Conservation (phyloP, 2,329 filamentous ascomycete genomes). For the Lachnellula cervina region DNA sequence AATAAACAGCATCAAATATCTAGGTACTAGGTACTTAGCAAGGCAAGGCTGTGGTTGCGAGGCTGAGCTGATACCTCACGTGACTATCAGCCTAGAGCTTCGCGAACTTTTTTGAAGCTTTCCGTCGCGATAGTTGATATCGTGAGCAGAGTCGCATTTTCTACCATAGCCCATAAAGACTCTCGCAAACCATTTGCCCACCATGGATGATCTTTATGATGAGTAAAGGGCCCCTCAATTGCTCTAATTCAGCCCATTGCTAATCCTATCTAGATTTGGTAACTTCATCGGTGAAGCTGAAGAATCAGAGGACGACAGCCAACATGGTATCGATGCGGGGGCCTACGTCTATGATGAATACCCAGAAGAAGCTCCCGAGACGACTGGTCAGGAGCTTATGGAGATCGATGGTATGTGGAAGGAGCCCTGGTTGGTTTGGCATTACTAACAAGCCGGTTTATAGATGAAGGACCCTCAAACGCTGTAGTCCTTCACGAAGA, state of each 20-base stretch:
- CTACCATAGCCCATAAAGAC: not conserved
- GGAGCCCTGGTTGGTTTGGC: not conserved
- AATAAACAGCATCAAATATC: not conserved
- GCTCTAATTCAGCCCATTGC: slow-evolving; percentile 7
- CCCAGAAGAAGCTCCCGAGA: slow-evolving; percentile 56
- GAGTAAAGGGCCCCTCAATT: slow-evolving; percentile 54
- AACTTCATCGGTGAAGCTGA: slow-evolving; percentile 96
- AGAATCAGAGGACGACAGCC: slow-evolving; percentile 81
- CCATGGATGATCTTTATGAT: slow-evolving; percentile 95
- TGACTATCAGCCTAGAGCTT: slow-evolving; percentile 13
- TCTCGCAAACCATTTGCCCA: slow-evolving; percentile 5
- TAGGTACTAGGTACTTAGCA: not conserved
- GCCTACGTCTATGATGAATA: slow-evolving; percentile 78
- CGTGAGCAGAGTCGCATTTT: slow-evolving; percentile 15
- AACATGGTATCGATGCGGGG: slow-evolving; percentile 66
- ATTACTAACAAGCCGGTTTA: slow-evolving; percentile 25
- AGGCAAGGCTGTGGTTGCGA: slow-evolving; percentile 2
- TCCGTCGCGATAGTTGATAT: slow-evolving; percentile 15
- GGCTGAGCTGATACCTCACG: slow-evolving; percentile 21
- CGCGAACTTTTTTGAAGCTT: slow-evolving; percentile 25
- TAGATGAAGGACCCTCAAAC: slow-evolving; percentile 83
- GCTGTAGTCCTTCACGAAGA: slow-evolving; percentile 98
- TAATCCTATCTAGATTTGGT: slow-evolving; percentile 64
- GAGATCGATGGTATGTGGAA: slow-evolving; percentile 69
- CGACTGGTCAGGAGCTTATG: slow-evolving; percentile 80